A percentile compares a stretch with the other conserved stretches of the same genome.
Conservation (phyloP, 2,329 filamentous ascomycete species). For the Endothia cerciana region DNA sequence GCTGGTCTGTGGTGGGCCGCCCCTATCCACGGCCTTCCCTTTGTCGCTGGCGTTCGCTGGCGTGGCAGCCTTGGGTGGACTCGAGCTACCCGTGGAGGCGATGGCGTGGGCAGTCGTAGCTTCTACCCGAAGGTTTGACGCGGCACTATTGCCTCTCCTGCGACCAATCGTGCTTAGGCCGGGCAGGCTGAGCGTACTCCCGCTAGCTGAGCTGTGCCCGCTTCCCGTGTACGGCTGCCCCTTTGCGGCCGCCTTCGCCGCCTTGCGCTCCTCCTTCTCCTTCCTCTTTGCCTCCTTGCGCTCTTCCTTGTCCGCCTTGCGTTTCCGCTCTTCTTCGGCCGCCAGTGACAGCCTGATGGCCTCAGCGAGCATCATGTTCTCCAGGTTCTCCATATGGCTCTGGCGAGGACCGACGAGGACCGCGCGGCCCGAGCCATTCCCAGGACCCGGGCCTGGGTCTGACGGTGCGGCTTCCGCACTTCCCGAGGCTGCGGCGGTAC, state of each 20-base stretch:
- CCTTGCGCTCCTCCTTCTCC: slow-evolving; percentile 83
- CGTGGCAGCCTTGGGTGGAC: slow-evolving; percentile 30
- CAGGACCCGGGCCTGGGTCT: slow-evolving; percentile 41
- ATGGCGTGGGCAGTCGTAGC: slow-evolving; percentile 52
- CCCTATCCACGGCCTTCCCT: slow-evolving; percentile 71
- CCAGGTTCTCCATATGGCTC: slow-evolving; percentile 78
- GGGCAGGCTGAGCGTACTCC: slow-evolving; percentile 67
- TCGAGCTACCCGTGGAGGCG: slow-evolving; percentile 42
- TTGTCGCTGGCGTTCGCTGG: slow-evolving; percentile 48
- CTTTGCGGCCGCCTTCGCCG: slow-evolving; percentile 64
- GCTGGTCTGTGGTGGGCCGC: slow-evolving; percentile 32
- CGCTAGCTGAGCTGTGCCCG: slow-evolving; percentile 57
- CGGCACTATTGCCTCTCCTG: slow-evolving; percentile 61
- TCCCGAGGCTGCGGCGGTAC: slow-evolving; percentile 36
- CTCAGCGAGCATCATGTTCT: slow-evolving; percentile 99
- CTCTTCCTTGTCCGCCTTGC: slow-evolving; percentile 79
- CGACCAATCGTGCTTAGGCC: slow-evolving; percentile 59
- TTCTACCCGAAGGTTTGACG: slow-evolving; percentile 64
- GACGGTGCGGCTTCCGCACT: slow-evolving; percentile 31
- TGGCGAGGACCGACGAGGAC: slow-evolving; percentile 34
- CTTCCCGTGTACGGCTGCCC: slow-evolving; percentile 44
- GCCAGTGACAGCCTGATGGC: slow-evolving; percentile 90
- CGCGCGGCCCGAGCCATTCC: slow-evolving; percentile 38
- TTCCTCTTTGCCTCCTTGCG: slow-evolving; percentile 83
- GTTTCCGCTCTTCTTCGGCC: slow-evolving; percentile 89